Conservation (phyloP, 2,329 filamentous ascomycete species). For the Mariannaea elegans region DNA sequence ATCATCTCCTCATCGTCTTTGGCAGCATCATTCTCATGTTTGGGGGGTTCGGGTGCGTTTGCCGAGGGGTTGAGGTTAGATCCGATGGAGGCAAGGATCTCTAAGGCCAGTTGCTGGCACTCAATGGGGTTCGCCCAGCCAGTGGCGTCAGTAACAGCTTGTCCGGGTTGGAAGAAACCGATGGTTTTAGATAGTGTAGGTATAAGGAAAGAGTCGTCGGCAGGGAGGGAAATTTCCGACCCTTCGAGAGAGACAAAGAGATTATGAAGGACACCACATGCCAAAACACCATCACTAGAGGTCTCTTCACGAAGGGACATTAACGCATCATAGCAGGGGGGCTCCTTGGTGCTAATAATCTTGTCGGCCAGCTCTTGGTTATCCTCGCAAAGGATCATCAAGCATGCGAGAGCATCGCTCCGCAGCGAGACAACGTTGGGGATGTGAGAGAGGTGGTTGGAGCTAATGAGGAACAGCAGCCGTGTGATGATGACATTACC, state of each 20-base stretch:
- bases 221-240: constrained; percentile 37
- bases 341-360: constrained; percentile 59
- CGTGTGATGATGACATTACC: constrained; percentile 57
- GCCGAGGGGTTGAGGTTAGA: constrained; percentile 64
- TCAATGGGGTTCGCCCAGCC: constrained; percentile 54
- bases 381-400: constrained; percentile 69
- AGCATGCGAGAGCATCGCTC: constrained; percentile 61
- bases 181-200: constrained; percentile 48
- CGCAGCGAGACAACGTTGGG: constrained; percentile 53
- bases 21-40: constrained; percentile 47
- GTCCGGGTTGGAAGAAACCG: constrained; percentile 38
- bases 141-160: constrained; percentile 41
- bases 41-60: constrained; percentile 42
- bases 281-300: constrained; percentile 61
- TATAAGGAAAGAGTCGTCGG: constrained; percentile 47
- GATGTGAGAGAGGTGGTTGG: constrained; percentile 52
- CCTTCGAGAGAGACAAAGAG: constrained; percentile 58
- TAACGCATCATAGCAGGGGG: constrained; percentile 59
- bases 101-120: constrained; percentile 63
- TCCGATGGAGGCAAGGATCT: constrained; percentile 71
- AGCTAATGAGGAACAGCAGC: constrained; percentile 64
- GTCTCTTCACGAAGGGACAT: constrained; percentile 57
- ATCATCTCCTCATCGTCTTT: constrained; percentile 51
- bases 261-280: constrained; percentile 71
- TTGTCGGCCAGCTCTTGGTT: constrained; percentile 62